phyloP scores from a whole-genome alignment of 2,329 filamentous ascomycete species.

The Botrytis byssoidea region DNA sequence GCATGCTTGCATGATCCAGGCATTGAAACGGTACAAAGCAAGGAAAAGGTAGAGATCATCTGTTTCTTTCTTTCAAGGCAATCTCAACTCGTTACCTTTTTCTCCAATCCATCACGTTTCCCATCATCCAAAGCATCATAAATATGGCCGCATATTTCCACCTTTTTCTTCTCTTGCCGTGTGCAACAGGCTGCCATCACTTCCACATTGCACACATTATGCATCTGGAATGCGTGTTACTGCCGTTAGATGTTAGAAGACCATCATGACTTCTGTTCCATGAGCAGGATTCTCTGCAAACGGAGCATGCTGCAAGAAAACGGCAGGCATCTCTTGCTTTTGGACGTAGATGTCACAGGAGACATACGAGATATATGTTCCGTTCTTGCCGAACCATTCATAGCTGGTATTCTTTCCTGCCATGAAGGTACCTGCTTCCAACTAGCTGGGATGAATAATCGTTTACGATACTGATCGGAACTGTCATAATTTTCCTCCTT shows the following conservation, averaged over 20 bases:
- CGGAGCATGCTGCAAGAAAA: background rate
- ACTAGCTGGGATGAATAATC: background rate
- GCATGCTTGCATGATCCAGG: too few species aligned
- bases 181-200: background rate
- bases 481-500: constrained; percentile 18
- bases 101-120: background rate
- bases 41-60: background rate
- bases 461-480: background rate
- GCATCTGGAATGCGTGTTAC: background rate
- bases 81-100: background rate
- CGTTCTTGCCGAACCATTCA: background rate
- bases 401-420: background rate
- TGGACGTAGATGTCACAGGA: background rate
- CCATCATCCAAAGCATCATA: background rate
- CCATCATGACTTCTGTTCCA: too few species aligned
- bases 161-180: background rate
- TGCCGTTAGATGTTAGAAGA: background rate
- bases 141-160: background rate
- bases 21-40: background rate
- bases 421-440: background rate
- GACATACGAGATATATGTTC: background rate
- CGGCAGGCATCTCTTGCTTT: background rate
- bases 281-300: background rate
- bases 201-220: background rate
- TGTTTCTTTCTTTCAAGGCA: background rate